Evolutionary conservation across 139 green algal species (phyloP), one percentile per base, ranked within the genome.

Genomic region (Asterochloris sp.): DNA sequence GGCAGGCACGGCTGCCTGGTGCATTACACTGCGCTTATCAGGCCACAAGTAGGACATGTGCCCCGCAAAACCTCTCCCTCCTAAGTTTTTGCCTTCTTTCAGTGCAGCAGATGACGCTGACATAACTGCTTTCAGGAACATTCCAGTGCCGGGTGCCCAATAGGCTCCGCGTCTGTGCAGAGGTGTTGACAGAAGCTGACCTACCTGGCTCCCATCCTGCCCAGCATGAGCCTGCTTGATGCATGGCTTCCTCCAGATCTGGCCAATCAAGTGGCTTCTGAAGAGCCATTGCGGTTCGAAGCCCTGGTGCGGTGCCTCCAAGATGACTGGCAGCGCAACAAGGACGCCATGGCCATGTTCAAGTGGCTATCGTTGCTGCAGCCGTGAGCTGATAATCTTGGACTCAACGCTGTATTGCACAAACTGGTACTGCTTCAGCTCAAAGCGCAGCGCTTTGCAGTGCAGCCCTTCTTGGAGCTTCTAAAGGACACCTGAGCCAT

Each of bases 251-350:
- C 89, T 4, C 77, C 78, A n/a, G 76, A 78, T 28, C 38, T 87
- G 62, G 88, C 83, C 14, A 29, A 78, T 13, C 21, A 84, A 19
- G 79, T 76, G 0, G 21, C 11, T 10, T 47, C 63, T 79, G 77
- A 91, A 63, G 92, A 95, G 78, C 86, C 87, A 0, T 10, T 47
- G 54, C 84, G 88, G 14, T 93, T 92, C 73, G 64, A 29, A 13
- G 86, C 83, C 6, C 68, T 92, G 17, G 73, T 88, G 29, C 68
- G 29, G 12, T 76, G 75, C n/a, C 62, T 89, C 12, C 15, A 8
- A 9, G 19, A 27, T 15, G 79, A 89, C 8, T 89, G 88, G 82
- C 12, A 84, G 62, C 16, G 47, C 0, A 73, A 61, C 26, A 63
- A 83, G 10, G 76, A 78, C 11, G 24, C 27, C 13, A 28, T 74